Conservation (phyloP, 257 asterid species). For the Solanum verrucosum region DNA sequence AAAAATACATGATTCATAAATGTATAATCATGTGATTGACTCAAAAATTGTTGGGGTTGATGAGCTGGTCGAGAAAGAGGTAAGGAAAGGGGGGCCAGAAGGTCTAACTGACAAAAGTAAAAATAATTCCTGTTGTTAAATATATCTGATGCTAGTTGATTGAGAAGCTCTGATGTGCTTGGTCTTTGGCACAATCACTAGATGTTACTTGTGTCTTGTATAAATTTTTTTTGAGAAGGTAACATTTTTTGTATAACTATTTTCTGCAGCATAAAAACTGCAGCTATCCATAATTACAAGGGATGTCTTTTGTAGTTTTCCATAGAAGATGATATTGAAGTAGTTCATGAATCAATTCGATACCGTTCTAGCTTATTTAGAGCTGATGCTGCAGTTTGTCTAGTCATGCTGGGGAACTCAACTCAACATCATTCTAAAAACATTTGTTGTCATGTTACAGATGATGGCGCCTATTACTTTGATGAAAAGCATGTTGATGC, state of each 20-base stretch:
- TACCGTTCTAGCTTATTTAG: neutral
- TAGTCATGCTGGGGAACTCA: neutral
- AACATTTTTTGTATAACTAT: neutral
- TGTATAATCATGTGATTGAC: neutral
- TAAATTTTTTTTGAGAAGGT: neutral
- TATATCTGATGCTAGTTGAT: neutral
- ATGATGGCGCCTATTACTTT: conserved; percentile 84
- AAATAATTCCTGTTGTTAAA: neutral
- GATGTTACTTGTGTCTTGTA: neutral
- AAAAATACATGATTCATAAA: neutral
- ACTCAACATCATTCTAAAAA: neutral
- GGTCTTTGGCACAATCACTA: neutral
- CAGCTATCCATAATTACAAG: neutral
- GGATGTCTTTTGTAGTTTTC: neutral
- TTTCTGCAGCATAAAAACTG: neutral
- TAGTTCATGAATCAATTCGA: neutral
- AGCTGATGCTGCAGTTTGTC: neutral
- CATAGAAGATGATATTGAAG: neutral
- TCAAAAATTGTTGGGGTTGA: neutral
- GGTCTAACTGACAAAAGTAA: neutral
- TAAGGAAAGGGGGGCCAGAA: neutral
- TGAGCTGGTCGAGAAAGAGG: neutral
- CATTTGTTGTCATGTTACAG: conserved; percentile 22
- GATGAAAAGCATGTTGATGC: conserved; percentile 80
- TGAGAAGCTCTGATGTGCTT: neutral